A percentile compares a stretch with the other conserved stretches of the same genome.
Conservation (phyloP, 2,329 filamentous ascomycete genomes). For the Botrytis galanthina region DNA sequence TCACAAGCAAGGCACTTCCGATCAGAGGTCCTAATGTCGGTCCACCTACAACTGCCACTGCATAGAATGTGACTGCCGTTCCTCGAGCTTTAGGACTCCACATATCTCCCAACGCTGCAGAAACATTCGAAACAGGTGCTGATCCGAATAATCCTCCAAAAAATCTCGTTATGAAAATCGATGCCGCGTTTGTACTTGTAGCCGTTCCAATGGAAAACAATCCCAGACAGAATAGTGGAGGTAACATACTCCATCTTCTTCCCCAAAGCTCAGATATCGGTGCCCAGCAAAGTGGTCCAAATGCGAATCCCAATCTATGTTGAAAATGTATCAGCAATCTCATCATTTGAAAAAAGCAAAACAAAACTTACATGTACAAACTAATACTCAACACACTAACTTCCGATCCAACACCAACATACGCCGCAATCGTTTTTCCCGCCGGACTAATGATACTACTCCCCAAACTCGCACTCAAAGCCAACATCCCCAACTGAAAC, state of each 20-base stretch:
- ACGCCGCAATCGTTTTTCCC: constrained; percentile 42
- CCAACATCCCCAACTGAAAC: constrained; percentile 49
- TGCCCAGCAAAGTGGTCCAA: constrained; percentile 59
- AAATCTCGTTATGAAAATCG: constrained; percentile 64
- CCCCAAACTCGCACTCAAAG: constrained; percentile 49
- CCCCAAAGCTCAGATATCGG: constrained; percentile 62
- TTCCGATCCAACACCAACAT: constrained; percentile 45
- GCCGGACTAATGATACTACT: constrained; percentile 52
- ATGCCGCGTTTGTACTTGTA: constrained; percentile 55
- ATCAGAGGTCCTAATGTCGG: constrained; percentile 39
- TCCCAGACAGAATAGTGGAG: constrained; percentile 56
- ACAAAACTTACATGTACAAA: constrained; percentile 43
- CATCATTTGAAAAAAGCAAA: not conserved
- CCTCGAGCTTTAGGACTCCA: constrained; percentile 54
- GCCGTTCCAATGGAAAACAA: constrained; percentile 61
- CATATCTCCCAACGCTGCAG: constrained; percentile 61
- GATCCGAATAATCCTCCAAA: constrained; percentile 62
- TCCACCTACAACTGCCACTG: constrained; percentile 41
- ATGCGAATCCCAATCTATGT: constrained; percentile 45
- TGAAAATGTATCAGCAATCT: constrained; percentile 1
- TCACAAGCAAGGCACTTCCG: constrained; percentile 35
- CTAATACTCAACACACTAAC: constrained; percentile 47
- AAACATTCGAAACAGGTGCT: constrained; percentile 60
- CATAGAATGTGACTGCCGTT: constrained; percentile 61
- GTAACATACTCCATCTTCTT: constrained; percentile 56